Base-by-base conservation (phyloP, 2,329 filamentous ascomycete genomes). In the Neocatenulostroma microsporum region DNA sequence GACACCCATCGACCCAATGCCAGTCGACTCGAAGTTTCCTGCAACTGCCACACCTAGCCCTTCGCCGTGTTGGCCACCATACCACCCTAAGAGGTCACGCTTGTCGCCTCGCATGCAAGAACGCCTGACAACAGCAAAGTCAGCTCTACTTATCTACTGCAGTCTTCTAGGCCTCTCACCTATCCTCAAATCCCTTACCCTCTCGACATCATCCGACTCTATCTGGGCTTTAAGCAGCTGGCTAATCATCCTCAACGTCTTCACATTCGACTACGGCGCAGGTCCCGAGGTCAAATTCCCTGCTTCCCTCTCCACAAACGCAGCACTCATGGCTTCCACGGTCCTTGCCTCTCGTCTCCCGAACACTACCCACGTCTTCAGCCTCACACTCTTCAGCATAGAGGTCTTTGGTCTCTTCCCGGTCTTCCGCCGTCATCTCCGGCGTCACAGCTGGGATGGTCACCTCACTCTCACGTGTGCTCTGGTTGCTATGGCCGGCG, bases 151-250 rank as follows among this genome's bases (percentile, higher is more conserved):
- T 33, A 96, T 96, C 53, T 95, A 93, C 64, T 93, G 83, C 49
- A 88, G 87, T 3, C 72, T 98, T 11, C 76, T 96, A 3, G 91
- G 89, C 9, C 73, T 98, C 3, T 94, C 85, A 27, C 91, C 91
- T 0, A 96, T 98, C 46, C 77, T 98, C 44, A 95, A 95, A 61
- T 95, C 88, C 2, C 74, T 98, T n/a, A 98, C 91, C 1, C 76
- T 76, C 34, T 95, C 88, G 4, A 96, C 89, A 4, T 89, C 85
- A 6, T 83, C 78, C 38, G 91, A 98, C 69, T 91, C 83, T 28
- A 98, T 98, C 58, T 98, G 91, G 91, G 86, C 91, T 40, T 83
- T 98, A 69, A 91, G 85, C 34, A 88, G 85, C 55, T 91, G 87
- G 79, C 73, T 98, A 29, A 76, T 98, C 45, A 76, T 84, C 53